Evolutionary conservation across 768 basidiomycete genomes (phyloP), one percentile per base, ranked within the genome.

Genomic region (Lactarius tabidus): DNA sequence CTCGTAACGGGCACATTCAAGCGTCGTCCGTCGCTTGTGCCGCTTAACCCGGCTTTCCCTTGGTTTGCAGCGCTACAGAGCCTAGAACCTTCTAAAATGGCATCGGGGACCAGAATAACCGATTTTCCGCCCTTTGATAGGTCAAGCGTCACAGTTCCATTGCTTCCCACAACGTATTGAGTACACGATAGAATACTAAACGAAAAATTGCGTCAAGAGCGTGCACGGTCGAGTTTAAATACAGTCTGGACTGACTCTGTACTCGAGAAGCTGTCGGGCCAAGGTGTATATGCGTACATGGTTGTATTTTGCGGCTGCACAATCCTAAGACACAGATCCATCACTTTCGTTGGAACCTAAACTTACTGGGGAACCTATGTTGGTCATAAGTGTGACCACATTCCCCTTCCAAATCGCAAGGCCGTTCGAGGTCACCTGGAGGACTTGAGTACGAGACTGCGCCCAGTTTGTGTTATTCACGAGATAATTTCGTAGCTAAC

Each of bases 301-400:
- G 80, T 85, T 28, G 78, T 75, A 70, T 86, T 85, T 68, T 79
- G 78, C 3, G 86, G 84, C 87, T 86, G 69, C 3, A 59, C 26
- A 71, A 59, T 23, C 36, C 48, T 55, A 8, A 55, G 53, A 33
- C 31, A 31, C 12, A 56, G 26, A 17, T 38, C 6, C 17, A 33
- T 15, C 33, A 51, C 23, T 39, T 26, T 31, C n/a, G 62, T 23
- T 55, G 26, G 31, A 52, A 28, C 48, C 14, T 14, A 3, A 48
- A 54, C 81, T 62, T 72, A 89, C 88, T 26, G 88, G 87, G 61
- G 88, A 88, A 36, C 89, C 90, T 65, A 90, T 84, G 75, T 87
- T 89, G 28, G 88, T 91, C 67, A 87, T 67, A 45, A 91, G 74
- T 15, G 84, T 80, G 57, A 89, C 76, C 12, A 89, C 81, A 23